These are phyloP conservation scores for Fusarium sp. DNA, from an alignment of 2,329 filamentous ascomycete genomes.

Conservation along the genomic window DNA sequence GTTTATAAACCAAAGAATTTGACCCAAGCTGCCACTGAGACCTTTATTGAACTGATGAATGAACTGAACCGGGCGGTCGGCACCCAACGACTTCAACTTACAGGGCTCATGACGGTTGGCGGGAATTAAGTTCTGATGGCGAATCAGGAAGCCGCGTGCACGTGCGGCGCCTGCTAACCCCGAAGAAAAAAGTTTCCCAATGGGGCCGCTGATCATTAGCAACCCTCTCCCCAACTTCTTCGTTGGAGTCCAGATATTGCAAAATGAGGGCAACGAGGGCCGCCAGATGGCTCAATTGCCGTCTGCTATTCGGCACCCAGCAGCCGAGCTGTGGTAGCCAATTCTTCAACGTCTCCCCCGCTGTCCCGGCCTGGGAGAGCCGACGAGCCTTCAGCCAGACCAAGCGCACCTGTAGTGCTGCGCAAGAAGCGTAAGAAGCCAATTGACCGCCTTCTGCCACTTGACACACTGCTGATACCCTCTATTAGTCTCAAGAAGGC, in stretches of 20 bases:
- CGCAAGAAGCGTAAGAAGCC: conserved; percentile 54
- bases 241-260: conserved; percentile 37
- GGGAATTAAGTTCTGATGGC: conserved; percentile 24
- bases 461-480: conserved; percentile 25
- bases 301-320: conserved; percentile 47
- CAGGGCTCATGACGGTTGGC: conserved; percentile 10
- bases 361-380: conserved; percentile 36
- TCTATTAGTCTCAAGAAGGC: conserved; percentile 59
- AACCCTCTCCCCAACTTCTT: conserved; percentile 41
- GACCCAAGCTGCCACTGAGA: not conserved
- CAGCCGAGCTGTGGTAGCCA: conserved; percentile 42
- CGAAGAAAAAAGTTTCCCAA: conserved; percentile 46
- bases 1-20: not conserved
- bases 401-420: conserved; percentile 45
- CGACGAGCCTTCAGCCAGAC: conserved; percentile 51
- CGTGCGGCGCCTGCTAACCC: conserved; percentile 41
- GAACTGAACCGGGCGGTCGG: not conserved
- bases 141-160: conserved; percentile 32
- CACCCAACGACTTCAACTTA: not conserved
- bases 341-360: conserved; percentile 41
- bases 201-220: conserved; percentile 36
- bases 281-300: conserved; percentile 55
- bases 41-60: not conserved
- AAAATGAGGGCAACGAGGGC: conserved; percentile 54
- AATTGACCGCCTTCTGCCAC: conserved; percentile 1